Base-by-base conservation (phyloP, 2,329 filamentous ascomycete genomes). In the Leptosphaerulina australis region DNA sequence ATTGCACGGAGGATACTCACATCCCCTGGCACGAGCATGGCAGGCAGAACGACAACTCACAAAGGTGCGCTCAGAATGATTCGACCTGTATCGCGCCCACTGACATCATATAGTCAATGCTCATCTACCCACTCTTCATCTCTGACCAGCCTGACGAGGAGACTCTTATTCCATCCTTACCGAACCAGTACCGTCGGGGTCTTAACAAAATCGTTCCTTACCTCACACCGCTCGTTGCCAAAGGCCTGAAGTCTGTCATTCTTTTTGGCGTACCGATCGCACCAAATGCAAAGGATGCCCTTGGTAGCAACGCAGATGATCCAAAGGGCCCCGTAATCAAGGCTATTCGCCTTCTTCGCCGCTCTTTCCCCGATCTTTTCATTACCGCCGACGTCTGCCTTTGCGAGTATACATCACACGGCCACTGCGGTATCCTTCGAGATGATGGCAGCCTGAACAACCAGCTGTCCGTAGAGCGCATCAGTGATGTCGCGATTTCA, bases 341-440 rank as follows among this genome's bases (percentile, higher is more conserved):
- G 65, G 83, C 85, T 37, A 97, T 97, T 68, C 88, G 88, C 40
- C 82, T 97, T 22, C 81, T 99, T 49, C 88, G 91, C 62, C 84
- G 89, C 59, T 82, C 86, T 29, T 97, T 97, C 75, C 94, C 94
- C 2, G 86, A 91, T 55, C 83, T 99, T 53, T 97, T 95, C 77
- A 90, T 99, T 64, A 87, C 88, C 60, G 86, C 88, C 53, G 94
- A 99, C 71, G 94, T 99, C 50, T 97, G 94, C 70, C 87, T 99
- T 6, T 99, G 94, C 82, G 94, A 99, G 76, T 99, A 99, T 77
- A 99, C 94, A 0, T 94, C 90, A 5, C 94, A 99, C 74, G 94
- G 94, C 34, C 94, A 99, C 79, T 99, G 94, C 71, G 94, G 94
- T 44, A 97, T 99, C 63, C 82, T 99, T 35, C 86, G 91, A 49